Conservation (phyloP, 1,284 basidiomycete genomes). For the Cerrena zonata region DNA sequence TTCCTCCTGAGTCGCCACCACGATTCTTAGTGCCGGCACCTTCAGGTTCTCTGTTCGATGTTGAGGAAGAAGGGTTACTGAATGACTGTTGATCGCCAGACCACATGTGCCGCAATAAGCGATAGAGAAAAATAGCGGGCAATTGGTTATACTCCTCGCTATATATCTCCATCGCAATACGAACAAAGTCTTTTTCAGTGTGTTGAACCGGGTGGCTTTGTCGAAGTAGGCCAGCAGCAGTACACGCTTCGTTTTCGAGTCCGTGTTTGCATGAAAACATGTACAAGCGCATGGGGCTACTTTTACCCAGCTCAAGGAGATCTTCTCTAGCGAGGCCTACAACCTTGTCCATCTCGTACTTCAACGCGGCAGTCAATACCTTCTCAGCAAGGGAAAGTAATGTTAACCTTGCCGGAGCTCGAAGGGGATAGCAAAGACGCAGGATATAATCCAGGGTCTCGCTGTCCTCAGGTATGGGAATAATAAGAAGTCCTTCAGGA, state of each 20-base stretch:
- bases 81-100: neutral
- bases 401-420: neutral
- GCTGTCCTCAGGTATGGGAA: slow-evolving; percentile 34
- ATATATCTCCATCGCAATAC: neutral
- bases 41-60: too few relatives aligned
- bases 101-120: neutral
- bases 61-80: neutral
- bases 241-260: slow-evolving; percentile 15
- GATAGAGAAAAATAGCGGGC: neutral
- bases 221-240: slow-evolving; percentile 9
- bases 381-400: slow-evolving; percentile 6
- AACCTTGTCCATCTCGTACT: slow-evolving; percentile 17
- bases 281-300: slow-evolving; percentile 27
- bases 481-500: neutral
- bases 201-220: neutral
- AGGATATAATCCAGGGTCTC: slow-evolving; percentile 45
- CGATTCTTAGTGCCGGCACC: neutral
- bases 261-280: slow-evolving; percentile 27
- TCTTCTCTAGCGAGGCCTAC: neutral
- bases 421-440: slow-evolving; percentile 31
- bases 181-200: neutral
- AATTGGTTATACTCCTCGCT: too few relatives aligned
- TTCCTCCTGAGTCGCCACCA: neutral
- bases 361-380: slow-evolving; percentile 18
- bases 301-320: slow-evolving; percentile 16